Evolutionary conservation across 306 rosid genomes (phyloP), one percentile per base, ranked within the genome.

Genomic region (Begonia peltatifolia): DNA sequence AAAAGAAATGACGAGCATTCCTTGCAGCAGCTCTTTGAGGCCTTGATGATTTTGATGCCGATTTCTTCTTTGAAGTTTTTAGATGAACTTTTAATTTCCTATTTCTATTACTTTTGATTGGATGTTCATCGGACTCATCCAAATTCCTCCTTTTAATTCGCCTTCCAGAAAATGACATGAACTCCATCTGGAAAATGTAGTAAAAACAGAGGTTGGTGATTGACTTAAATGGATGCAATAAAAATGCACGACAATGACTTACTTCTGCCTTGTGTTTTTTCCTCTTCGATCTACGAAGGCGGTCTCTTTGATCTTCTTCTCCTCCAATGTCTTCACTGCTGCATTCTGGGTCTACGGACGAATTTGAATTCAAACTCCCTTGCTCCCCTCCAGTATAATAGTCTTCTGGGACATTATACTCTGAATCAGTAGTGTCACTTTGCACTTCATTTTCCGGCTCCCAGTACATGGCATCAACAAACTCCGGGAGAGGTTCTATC

Each of bases 1-100:
- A 86, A 63, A 92, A 81, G 64, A 87, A 66, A 66, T 64, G 73
- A 47, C 84, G 87, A 38, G 96, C 99, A 64, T 92, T 86, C 59
- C 84, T 87, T 41, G 99, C 99, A 41, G 99, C 96, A 64, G 84
- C 94, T 66, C 99, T 79, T 77, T 63, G 94, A 60, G 99, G 99
- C 72, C 99, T 79, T 60, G 81, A 74, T 55, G 92, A 75, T 76
- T 84, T 85, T 50, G 90, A 77, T 53, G 75, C 70, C 42, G 87
- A 73, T 73, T 74, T 86, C 63, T 68, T 79, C 74, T 67, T 77
- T 52, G 88, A 77, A 60, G 54, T 9, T 63, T 79, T 83, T 15
- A 55, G 82, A 53, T 80, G 72, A 70, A 66, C 72, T 68, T 73
- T 76, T 22, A 79, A 74, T 77, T 77, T 86, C 79, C 79, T 71